Evolutionary conservation across 2,329 filamentous ascomycete genomes (phyloP), one percentile per base, ranked within the genome.

Genomic region (Achaetomium macrosporum): DNA sequence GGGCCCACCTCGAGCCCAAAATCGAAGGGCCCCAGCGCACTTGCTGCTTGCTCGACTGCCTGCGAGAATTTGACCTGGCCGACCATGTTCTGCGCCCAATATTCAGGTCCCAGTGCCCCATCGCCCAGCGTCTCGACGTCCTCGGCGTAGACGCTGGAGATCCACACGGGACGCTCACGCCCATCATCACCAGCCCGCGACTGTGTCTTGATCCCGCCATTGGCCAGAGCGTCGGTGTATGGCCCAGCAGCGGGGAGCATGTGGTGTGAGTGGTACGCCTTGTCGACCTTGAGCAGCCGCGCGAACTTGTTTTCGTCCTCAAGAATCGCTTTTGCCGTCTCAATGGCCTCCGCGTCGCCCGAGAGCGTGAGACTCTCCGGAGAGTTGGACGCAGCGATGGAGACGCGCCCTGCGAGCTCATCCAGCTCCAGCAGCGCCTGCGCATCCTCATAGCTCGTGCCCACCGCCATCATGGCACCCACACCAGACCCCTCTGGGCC

Each of bases 401-500:
- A 45, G 1, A 66, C 50, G 0, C 61, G 57, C 9, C 68, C 69
- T 3, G 60, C 45, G 19, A 72, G 66, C 0, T 54, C 47, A 1
- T 45, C 41, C 0, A 61, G 39, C 0, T 56, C 50, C 5, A 59
- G 55, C 0, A 69, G 46, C 0, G 57, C 64, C 1, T 62, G 46
- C 0, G 70, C 71, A 36, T 76, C 70, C 5, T 71, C 66, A 7
- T 63, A 56, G 0, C 65, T 64, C 1, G 69, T 66, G 0, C 71
- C 74, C 0, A 71, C 73, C 0, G 76, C 76, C 39, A 79, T 60
- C 78, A 81, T 81, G 1, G 65, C 68, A 0, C 76, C 76, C n/a
- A n/a, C n/a, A n/a, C n/a, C n/a, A n/a, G n/a, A n/a, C 33, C 36
- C 60, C 61, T 9, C 49, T 1, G 57, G n/a, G 0, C 29, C 25